These are phyloP conservation scores for Beauveria brongniartii DNA, from an alignment of 2,329 filamentous ascomycete genomes.

Conservation along the genomic window DNA sequence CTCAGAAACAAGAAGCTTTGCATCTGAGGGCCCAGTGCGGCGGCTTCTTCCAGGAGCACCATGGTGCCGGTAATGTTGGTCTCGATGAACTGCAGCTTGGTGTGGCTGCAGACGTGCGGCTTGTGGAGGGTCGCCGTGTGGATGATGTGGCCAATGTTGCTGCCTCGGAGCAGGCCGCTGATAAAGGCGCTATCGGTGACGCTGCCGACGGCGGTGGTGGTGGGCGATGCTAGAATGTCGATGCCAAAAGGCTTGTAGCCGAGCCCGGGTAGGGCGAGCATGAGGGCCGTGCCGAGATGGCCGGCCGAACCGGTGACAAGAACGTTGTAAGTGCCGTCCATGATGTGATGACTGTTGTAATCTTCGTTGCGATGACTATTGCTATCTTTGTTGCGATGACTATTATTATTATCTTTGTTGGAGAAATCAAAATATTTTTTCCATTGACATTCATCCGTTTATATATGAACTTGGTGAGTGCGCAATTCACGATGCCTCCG, in stretches of 20 bases:
- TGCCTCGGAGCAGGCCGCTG: constrained; percentile 20
- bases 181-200: constrained; percentile 29
- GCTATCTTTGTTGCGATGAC: too few species aligned
- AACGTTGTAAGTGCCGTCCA: constrained; percentile 20
- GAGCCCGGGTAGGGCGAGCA: constrained; percentile 31
- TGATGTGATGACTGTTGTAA: neutral
- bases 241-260: constrained; percentile 35
- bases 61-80: constrained; percentile 38
- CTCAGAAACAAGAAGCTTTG: constrained; percentile 37
- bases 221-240: constrained; percentile 31
- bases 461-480: too few species aligned
- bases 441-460: too few species aligned
- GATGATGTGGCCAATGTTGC: constrained; percentile 31
- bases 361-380: neutral
- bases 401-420: neutral
- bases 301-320: constrained; percentile 41
- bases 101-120: constrained; percentile 35
- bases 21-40: constrained; percentile 18
- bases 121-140: constrained; percentile 40
- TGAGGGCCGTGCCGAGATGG: constrained; percentile 37
- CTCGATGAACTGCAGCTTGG: constrained; percentile 33
- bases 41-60: constrained; percentile 32
- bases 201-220: constrained; percentile 29
- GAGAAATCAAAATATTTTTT: too few species aligned
- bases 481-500: too few species aligned